Conservation (phyloP, 495 filamentous ascomycete genomes). For the Daldinia decipiens region DNA sequence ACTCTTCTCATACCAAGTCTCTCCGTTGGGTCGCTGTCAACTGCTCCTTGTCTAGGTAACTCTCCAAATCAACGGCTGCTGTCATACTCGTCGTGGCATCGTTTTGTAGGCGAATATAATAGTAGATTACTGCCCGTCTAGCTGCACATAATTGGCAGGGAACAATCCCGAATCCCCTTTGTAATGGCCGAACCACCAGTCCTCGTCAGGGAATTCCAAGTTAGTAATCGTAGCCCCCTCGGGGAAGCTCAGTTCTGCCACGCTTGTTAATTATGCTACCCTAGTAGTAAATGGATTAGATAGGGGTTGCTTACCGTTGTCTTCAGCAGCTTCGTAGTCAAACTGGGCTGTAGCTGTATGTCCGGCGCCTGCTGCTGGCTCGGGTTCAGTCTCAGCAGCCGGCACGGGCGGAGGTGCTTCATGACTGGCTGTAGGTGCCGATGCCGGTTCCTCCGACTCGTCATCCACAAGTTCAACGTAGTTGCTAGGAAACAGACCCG, state of each 20-base stretch:
- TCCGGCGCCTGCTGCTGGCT: slow-evolving; percentile 52
- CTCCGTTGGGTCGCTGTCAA: slow-evolving; percentile 3
- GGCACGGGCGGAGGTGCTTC: slow-evolving; percentile 47
- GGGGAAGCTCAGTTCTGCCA: slow-evolving; percentile 82
- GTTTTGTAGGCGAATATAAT: slow-evolving; percentile 6
- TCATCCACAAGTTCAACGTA: slow-evolving; percentile 89
- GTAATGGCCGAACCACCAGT: slow-evolving; percentile 97
- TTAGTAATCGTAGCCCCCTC: slow-evolving; percentile 81
- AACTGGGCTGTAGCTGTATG: slow-evolving; percentile 85
- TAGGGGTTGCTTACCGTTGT: slow-evolving; percentile 71
- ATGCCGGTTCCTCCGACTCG: slow-evolving; percentile 46
- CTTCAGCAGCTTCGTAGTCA: slow-evolving; percentile 97
- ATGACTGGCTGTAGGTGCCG: slow-evolving; percentile 35
- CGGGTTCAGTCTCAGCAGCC: slow-evolving; percentile 44
- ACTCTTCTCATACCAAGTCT: slow-evolving; percentile 24
- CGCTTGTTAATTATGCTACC: slow-evolving; percentile 35
- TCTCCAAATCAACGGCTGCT: slow-evolving; percentile 31
- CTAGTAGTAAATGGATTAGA: background rate
- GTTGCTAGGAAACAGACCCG: slow-evolving; percentile 93
- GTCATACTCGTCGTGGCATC: slow-evolving; percentile 10
- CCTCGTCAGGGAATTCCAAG: slow-evolving; percentile 93
- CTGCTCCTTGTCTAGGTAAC: slow-evolving; percentile 21
- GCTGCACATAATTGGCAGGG: slow-evolving; percentile 83
- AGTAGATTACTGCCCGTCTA: slow-evolving; percentile 61
- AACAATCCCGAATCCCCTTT: slow-evolving; percentile 86